Base-by-base conservation (phyloP, 371 early-diverging fungal species). In the Aphelidium insulamus region DNA sequence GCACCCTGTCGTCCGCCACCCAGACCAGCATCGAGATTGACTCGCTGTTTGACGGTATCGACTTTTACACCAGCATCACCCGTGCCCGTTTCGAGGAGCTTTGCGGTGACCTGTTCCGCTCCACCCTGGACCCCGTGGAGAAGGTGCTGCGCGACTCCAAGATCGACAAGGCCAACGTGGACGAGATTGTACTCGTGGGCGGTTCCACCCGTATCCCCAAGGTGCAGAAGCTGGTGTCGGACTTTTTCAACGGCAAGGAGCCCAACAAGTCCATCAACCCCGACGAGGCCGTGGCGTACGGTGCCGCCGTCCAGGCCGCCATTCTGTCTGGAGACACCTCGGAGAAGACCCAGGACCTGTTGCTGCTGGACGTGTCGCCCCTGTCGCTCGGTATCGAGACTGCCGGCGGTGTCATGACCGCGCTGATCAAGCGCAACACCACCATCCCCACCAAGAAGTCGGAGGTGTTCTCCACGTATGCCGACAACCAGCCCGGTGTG, bases 121-220 rank as follows among this genome's bases (percentile, higher is more conserved):
- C 57, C 45, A 70, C 75, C 41, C 48, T 75, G 21, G 75, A 72
- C 40, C 77, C 74, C 37, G 70, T 78, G 38, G 61, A 70, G 50
- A 65, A 62, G 44, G 66, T 64, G 37, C 52, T 81, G 36, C 66
- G 68, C 52, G 74, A 72, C 48, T 62, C 71, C 43, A 60, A 57
- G 35, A 42, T 61, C 30, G 43, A 45, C 41, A 77, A 76, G 59
- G 48, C 52, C 35, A 71, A 78, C 40, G 66, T 95, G 40, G 67
- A 69, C 48, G 78, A 85, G 52, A 79, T 97, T 41, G 69, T 98
- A 25, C 59, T 98, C 36, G 90, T 87, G 36, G 99, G 99, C 53
- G 98, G 99, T 25, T 66, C 90, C 36, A 79, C 92, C 39, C 86
- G 98, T 59, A 87, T 98, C 59, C 94, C 95, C 55, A 90, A 87